These are phyloP conservation scores for Paratinospora sagittata DNA, from an alignment of 164 flowering plant genomes.

Conservation along the genomic window DNA sequence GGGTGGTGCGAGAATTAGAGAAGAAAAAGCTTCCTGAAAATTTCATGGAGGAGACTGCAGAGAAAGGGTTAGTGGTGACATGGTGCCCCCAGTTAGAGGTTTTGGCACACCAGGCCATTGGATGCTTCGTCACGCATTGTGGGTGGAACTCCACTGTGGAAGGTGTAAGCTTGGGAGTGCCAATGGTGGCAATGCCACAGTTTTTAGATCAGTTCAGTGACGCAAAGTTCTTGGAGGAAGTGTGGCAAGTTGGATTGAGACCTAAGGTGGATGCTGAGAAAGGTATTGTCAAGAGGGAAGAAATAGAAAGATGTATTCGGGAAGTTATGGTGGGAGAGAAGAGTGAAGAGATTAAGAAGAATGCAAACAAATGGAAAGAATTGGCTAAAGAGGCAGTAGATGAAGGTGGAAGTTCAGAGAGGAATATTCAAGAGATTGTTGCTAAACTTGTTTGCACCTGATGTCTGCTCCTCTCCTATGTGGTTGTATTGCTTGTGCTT, in stretches of 20 bases:
- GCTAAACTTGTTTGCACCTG: constrained; percentile 1
- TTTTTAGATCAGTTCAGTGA: constrained; percentile 14
- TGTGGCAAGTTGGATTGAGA: constrained; percentile 9
- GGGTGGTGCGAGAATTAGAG: constrained; percentile 15
- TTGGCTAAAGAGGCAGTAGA: constrained; percentile 8
- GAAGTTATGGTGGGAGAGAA: constrained; percentile 9
- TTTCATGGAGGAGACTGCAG: constrained; percentile 6
- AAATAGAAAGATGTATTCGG: constrained; percentile 4
- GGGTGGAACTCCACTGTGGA: constrained; percentile 16
- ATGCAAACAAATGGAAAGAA: constrained; percentile 1
- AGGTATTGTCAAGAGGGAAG: constrained; percentile 4
- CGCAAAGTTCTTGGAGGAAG: constrained; percentile 11
- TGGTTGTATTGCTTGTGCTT: too few species aligned
- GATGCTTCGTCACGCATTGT: constrained; percentile 14
- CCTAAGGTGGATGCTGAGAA: constrained; percentile 7
- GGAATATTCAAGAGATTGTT: constrained; percentile 7
- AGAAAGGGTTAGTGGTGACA: constrained; percentile 8
- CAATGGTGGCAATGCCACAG: constrained; percentile 16
- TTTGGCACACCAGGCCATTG: constrained; percentile 10
- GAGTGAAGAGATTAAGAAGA: constrained; percentile 5
- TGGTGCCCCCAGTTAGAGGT: constrained; percentile 16
- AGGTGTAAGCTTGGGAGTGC: constrained; percentile 8
- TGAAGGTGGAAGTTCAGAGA: constrained; percentile 13
- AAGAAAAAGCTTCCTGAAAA: constrained; percentile 1
- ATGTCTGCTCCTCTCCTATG: neutral